Evolutionary conservation across 306 rosid species (phyloP), one percentile per base, ranked within the genome.

Genomic region (Cicer yamashitae): DNA sequence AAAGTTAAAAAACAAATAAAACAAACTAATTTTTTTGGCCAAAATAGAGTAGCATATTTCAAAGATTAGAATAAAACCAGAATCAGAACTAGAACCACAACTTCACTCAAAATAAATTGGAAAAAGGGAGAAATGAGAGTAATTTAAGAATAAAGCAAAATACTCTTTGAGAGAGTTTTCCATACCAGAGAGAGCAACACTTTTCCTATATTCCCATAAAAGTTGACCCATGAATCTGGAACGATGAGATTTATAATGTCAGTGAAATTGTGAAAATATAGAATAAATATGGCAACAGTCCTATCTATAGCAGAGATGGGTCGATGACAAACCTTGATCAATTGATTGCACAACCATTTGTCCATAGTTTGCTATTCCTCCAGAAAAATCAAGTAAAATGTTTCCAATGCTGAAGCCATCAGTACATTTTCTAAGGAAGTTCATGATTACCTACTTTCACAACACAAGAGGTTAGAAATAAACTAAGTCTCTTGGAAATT

Each of bases 221-320:
- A 94, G 91, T 91, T 94, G 71, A 91, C 90, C 98, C 94, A 91
- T 46, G 98, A 94, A 89, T 65, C 98, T 91, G 93, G 46, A 84
- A 86, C 84, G 34, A 15, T 10, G 17, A 30, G 48, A 67, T 74
- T 75, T 82, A 47, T 45, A 75, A 76, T 47, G 75, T 77, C 54
- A 69, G 50, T 51, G 7, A 76, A 65, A 51, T 22, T 67, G 50
- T 51, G 8, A 76, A 65, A 51, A 37, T 67, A 85, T 30, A 25
- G 9, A 78, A 57, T 78, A 47, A 71, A 13, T 30, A 73, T 69
- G 66, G 13, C 44, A 67, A 30, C 1, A 7, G 44, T 48, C 30
- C 73, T 12, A 72, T 72, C 70, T 67, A 39, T 22, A 10, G 63
- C 30, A 67, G 18, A 79, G 59, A 77, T 51, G 40, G 62, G 58